A percentile compares a stretch with the other conserved stretches of the same genome.
These are phyloP conservation scores for Aspergillus versicolor DNA, from an alignment of 2,329 filamentous ascomycete genomes.

Conservation along the genomic window DNA sequence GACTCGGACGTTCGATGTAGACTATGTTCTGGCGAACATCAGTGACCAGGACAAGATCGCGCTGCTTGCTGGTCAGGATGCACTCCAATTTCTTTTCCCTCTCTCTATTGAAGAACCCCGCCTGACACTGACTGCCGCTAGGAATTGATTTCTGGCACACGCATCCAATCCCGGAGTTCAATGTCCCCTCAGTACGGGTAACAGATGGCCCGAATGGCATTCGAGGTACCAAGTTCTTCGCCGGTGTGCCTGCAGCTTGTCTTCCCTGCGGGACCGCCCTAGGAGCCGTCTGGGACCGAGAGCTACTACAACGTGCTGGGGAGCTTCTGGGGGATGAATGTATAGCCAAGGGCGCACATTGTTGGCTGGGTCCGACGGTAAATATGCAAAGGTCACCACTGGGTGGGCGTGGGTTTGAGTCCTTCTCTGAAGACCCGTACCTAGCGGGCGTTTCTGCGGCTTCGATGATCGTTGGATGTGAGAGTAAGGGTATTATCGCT, in stretches of 20 bases:
- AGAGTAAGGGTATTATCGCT: slow-evolving; percentile 73
- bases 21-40: slow-evolving; percentile 10
- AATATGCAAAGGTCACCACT: slow-evolving; percentile 80
- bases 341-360: slow-evolving; percentile 70
- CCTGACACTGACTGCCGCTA: slow-evolving; percentile 6
- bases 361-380: slow-evolving; percentile 73
- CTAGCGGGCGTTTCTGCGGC: slow-evolving; percentile 61
- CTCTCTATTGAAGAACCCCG: no score
- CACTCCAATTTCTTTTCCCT: no score
- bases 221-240: slow-evolving; percentile 66
- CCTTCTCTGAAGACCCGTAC: slow-evolving; percentile 77
- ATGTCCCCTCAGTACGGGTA: slow-evolving; percentile 63
- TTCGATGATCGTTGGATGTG: slow-evolving; percentile 70
- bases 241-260: slow-evolving; percentile 67
- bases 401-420: slow-evolving; percentile 80
- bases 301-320: slow-evolving; percentile 67
- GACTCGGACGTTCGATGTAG: slow-evolving; percentile 12
- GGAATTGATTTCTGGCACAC: slow-evolving; percentile 67
- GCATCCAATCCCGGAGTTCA: slow-evolving; percentile 60
- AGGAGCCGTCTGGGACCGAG: slow-evolving; percentile 73
- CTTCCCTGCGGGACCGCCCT: slow-evolving; percentile 78
- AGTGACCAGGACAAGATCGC: slow-evolving; percentile 51
- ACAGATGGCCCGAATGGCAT: slow-evolving; percentile 70
- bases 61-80: slow-evolving; percentile 29
- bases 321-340: slow-evolving; percentile 69